phyloP scores from a whole-genome alignment of 257 asterid species.

The Solanum virginianum region DNA sequence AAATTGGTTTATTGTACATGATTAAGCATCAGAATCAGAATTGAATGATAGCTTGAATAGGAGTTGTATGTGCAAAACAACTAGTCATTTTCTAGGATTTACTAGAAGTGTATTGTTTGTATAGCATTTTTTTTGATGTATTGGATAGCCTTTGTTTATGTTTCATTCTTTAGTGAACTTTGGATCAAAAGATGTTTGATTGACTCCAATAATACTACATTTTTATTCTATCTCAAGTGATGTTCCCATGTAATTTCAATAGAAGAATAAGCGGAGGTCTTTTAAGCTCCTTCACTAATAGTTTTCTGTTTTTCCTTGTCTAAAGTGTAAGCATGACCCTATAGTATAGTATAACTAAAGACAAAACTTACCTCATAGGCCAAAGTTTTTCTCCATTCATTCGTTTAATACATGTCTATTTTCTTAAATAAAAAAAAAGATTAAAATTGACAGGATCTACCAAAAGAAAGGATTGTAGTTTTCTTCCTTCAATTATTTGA shows the following conservation, averaged over 20 bases:
- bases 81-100: background rate
- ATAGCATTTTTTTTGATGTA: background rate
- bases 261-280: background rate
- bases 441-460: no score
- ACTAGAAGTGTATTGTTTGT: background rate
- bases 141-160: background rate
- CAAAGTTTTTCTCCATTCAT: no score
- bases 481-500: background rate
- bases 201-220: background rate
- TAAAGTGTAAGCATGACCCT: no score
- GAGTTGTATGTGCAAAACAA: background rate
- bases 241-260: background rate
- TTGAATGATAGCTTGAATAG: background rate
- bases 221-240: background rate
- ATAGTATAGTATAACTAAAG: no score
- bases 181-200: background rate
- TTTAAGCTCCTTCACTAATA: no score
- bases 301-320: no score
- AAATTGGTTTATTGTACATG: background rate
- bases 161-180: background rate
- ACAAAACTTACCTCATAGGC: no score
- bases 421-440: no score
- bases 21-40: background rate
- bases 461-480: background rate
- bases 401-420: no score